Evolutionary conservation across 2,329 filamentous ascomycete genomes (phyloP), one percentile per base, ranked within the genome.

Genomic region (Aspergillus ustus): DNA sequence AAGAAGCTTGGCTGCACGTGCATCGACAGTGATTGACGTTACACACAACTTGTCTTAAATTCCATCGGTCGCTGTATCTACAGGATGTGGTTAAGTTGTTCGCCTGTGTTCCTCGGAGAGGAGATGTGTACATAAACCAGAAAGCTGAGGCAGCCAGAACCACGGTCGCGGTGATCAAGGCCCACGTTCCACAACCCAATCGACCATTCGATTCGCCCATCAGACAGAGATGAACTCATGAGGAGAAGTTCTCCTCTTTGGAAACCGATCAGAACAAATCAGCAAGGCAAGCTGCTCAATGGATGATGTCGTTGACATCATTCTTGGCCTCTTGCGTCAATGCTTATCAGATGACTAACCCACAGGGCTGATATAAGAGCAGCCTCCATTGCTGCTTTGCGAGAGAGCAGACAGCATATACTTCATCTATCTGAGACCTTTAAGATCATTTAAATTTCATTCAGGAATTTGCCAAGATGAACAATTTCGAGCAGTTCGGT

Each of bases 261-360:
- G 19, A 25, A 48, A 48, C 17, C 44, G 44, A 20, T 22, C 19
- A 15, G 17, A 40, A 25, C 53, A 19, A 56, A 56, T 56, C 44
- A 56, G 31, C n/a, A 34, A 37, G 11, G 44, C n/a, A 34, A 25
- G 17, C 13, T 37, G 20, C 13, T 15, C 15, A 7, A 4, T 22
- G 13, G 29, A 56, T 56, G 53, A 56, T 49, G 44, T 19, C 20
- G 29, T 49, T 48, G 9, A 49, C 44, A 19, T 56, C 53, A 56
- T 56, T 15, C 13, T 25, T 44, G n/a, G 11, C 20, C 17, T 29
- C 28, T 48, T 55, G 52, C 52, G 53, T 49, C 44, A 56, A 19
- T 29, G 15, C 19, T 37, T 48, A 28, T 25, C 52, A 11, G 53
- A 48, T 56, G 53, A 56, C 53, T 49, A 56, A 56, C 44, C 44